A percentile compares a stretch with the other conserved stretches of the same genome.
These are phyloP conservation scores for Kalanchoe fedtschenkoi DNA, from an alignment of 164 flowering plant genomes.

Conservation along the genomic window DNA sequence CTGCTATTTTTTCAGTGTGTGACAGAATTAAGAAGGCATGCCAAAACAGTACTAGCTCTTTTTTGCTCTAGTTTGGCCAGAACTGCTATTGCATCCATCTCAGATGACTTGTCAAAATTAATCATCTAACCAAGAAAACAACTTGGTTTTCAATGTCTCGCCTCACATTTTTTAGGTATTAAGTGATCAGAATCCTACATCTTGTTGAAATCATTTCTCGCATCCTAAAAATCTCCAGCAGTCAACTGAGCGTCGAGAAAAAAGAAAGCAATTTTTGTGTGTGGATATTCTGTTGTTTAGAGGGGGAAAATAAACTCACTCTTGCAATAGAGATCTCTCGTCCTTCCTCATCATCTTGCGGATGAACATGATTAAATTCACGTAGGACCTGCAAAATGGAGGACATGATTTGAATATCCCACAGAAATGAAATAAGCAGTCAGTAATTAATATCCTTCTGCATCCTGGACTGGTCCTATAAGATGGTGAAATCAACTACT, in stretches of 20 bases:
- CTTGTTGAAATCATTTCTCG: no score
- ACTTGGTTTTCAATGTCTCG: background rate
- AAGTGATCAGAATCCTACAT: slow-evolving; percentile 5
- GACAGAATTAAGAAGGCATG: no score
- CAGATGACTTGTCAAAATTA: slow-evolving; percentile 68
- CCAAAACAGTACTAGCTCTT: no score
- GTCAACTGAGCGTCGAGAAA: slow-evolving; percentile 39
- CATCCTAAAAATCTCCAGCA: slow-evolving; percentile 88
- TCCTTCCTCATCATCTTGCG: slow-evolving; percentile 96
- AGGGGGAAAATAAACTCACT: no score
- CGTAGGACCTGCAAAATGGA: slow-evolving; percentile 61
- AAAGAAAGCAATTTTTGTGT: no score
- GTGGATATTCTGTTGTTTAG: no score
- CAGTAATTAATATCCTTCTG: no score
- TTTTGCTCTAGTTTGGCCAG: no score
- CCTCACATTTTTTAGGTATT: background rate
- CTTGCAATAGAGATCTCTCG: slow-evolving; percentile 61
- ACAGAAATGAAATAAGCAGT: background rate
- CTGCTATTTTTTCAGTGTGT: no score
- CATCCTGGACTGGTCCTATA: no score
- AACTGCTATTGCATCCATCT: slow-evolving; percentile 82
- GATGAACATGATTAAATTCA: slow-evolving; percentile 94
- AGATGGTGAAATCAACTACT: no score
- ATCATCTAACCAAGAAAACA: slow-evolving; percentile 43
- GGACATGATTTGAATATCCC: background rate